A percentile compares a stretch with the other conserved stretches of the same genome.
phyloP scores from a whole-genome alignment of 1,284 basidiomycete species.

The Irpex rosettiformis region DNA sequence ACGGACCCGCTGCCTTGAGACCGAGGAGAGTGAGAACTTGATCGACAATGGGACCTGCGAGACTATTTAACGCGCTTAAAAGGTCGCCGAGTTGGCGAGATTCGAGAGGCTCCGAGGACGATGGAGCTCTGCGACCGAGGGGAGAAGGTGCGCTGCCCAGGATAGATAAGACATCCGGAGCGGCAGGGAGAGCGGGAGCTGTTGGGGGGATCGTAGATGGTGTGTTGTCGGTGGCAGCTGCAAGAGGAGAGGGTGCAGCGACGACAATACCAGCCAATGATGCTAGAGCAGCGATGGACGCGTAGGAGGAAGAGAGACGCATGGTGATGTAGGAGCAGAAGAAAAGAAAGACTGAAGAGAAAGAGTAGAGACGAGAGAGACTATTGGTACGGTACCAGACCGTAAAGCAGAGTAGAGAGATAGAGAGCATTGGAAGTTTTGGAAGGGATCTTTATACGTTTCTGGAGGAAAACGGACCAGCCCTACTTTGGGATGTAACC shows the following conservation, averaged over 20 bases:
- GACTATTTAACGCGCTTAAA: not conserved
- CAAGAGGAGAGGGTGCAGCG: not conserved
- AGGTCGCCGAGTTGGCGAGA: not conserved
- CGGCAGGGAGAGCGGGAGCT: not conserved
- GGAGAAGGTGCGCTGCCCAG: not conserved
- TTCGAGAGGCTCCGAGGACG: not conserved
- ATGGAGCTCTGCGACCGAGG: not conserved
- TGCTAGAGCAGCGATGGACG: not conserved
- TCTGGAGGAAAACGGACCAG: not conserved
- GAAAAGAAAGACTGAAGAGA: not conserved
- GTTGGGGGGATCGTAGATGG: not conserved
- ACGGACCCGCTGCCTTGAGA: not conserved
- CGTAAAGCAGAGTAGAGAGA: not conserved
- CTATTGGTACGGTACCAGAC: not conserved
- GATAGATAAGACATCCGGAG: not conserved
- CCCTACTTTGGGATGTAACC: not conserved
- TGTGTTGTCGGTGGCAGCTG: not conserved
- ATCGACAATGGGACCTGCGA: not conserved
- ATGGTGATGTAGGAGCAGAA: not conserved
- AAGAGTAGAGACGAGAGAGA: not conserved
- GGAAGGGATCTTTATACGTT: not conserved
- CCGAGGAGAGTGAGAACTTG: not conserved
- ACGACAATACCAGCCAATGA: not conserved
- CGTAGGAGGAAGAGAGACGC: not conserved
- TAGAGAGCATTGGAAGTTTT: not conserved